Percentiles rank a stretch among this genome's conserved stretches.
Evolutionary conservation across 2,329 filamentous ascomycete species (phyloP).

Genomic region (Monosporascus sp.): DNA sequence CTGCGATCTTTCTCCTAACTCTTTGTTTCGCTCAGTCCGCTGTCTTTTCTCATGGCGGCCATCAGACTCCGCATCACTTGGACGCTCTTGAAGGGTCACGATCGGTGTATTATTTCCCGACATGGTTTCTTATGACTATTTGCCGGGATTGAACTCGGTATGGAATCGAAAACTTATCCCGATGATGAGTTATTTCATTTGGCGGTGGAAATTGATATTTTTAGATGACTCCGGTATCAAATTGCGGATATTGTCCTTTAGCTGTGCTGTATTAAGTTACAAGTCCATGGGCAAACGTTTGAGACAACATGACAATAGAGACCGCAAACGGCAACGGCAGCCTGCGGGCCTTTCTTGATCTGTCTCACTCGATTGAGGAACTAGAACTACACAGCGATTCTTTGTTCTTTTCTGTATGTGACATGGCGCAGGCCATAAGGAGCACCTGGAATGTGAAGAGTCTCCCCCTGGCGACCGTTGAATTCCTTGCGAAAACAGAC

Average conservation of each 20-base stretch:
- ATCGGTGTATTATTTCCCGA: too few relatives aligned
- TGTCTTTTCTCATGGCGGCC: too few relatives aligned
- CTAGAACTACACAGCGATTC: constrained; percentile 12
- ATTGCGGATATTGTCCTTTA: not conserved
- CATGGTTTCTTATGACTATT: too few relatives aligned
- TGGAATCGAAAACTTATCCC: too few relatives aligned
- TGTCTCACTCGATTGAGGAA: constrained; percentile 16
- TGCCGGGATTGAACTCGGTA: too few relatives aligned
- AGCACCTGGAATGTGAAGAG: constrained; percentile 18
- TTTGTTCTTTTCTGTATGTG: constrained; percentile 18
- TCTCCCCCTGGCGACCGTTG: constrained; percentile 8
- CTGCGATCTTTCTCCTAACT: too few relatives aligned
- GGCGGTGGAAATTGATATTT: too few relatives aligned
- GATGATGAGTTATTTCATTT: too few relatives aligned
- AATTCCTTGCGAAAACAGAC: constrained; percentile 16
- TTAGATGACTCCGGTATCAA: too few relatives aligned
- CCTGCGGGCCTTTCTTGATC: constrained; percentile 3
- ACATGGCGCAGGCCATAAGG: constrained; percentile 9
- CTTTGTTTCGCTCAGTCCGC: too few relatives aligned
- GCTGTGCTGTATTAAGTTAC: not conserved
- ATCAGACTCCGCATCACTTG: too few relatives aligned
- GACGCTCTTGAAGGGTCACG: too few relatives aligned
- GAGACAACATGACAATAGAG: constrained; percentile 1
- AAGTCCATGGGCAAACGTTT: not conserved
- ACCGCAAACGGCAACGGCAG: constrained; percentile 21